Evolutionary conservation across 148 eudicot species (phyloP).

Genomic region (Chenopodium suecicum): DNA sequence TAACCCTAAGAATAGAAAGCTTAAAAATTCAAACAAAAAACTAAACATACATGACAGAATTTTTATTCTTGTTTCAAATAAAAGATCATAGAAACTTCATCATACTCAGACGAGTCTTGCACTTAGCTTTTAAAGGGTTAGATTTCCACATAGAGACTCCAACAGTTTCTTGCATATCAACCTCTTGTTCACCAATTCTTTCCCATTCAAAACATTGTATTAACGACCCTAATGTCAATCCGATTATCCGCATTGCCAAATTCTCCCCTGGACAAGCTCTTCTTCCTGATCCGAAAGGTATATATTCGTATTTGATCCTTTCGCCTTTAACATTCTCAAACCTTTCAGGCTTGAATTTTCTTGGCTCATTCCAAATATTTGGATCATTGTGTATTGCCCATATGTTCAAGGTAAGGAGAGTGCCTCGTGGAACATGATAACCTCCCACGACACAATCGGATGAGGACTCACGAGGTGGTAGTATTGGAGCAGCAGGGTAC

Average conservation of each 20-base stretch:
- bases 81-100: not conserved
- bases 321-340: constrained; percentile 24
- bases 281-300: constrained; percentile 32
- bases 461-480: constrained; percentile 27
- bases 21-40: too few relatives aligned
- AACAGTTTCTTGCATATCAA: constrained; percentile 27
- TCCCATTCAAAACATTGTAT: constrained; percentile 30
- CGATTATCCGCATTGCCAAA: constrained; percentile 17
- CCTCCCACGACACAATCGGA: constrained; percentile 27
- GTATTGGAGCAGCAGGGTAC: constrained; percentile 17
- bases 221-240: constrained; percentile 16
- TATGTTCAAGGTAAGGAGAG: constrained; percentile 17
- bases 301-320: constrained; percentile 16
- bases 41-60: too few relatives aligned
- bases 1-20: too few relatives aligned
- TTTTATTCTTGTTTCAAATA: too few relatives aligned
- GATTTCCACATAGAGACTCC: constrained; percentile 23
- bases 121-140: constrained; percentile 21
- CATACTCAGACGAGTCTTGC: constrained; percentile 18
- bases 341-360: constrained; percentile 22
- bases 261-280: constrained; percentile 30
- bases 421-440: constrained; percentile 20
- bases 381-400: constrained; percentile 34
- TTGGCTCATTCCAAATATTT: constrained; percentile 22
- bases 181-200: constrained; percentile 4